These are phyloP conservation scores for Apostasia ramifera DNA, from an alignment of 106 monocot species.

Conservation along the genomic window DNA sequence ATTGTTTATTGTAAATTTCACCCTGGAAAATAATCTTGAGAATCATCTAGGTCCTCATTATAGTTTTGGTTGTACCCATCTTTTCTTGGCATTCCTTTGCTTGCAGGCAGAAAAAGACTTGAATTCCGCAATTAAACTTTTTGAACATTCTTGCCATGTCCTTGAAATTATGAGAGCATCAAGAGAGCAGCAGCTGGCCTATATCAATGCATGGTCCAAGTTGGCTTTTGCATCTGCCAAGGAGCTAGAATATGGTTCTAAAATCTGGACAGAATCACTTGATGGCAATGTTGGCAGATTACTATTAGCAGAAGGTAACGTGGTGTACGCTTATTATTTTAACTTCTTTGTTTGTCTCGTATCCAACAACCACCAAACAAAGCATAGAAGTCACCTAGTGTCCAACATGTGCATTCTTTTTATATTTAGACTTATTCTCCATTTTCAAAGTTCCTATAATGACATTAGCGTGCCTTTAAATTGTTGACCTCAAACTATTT, in stretches of 20 bases:
- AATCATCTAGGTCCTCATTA: no score
- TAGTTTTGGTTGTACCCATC: no score
- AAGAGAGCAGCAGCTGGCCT: constrained; percentile 34
- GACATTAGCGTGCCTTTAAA: no score
- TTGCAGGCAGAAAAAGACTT: constrained; percentile 46
- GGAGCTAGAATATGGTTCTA: constrained; percentile 61
- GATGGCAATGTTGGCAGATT: constrained; percentile 20
- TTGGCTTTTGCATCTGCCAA: constrained; percentile 34
- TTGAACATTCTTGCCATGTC: constrained; percentile 32
- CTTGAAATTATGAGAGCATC: constrained; percentile 33
- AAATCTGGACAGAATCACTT: constrained; percentile 44
- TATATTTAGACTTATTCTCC: no score
- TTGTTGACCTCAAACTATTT: no score
- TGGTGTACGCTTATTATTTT: not conserved
- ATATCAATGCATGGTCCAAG: constrained; percentile 54
- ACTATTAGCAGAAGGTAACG: constrained; percentile 42
- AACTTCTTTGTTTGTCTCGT: not conserved
- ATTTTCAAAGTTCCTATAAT: no score
- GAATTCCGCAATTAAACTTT: constrained; percentile 34
- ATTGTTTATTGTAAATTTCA: no score
- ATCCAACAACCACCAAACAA: no score
- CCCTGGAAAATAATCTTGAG: no score
- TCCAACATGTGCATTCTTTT: no score
- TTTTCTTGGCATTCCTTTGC: not conserved
- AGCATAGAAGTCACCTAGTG: no score